Base-by-base conservation (phyloP, 345 rosid genomes). In the Boechera retrofracta region DNA sequence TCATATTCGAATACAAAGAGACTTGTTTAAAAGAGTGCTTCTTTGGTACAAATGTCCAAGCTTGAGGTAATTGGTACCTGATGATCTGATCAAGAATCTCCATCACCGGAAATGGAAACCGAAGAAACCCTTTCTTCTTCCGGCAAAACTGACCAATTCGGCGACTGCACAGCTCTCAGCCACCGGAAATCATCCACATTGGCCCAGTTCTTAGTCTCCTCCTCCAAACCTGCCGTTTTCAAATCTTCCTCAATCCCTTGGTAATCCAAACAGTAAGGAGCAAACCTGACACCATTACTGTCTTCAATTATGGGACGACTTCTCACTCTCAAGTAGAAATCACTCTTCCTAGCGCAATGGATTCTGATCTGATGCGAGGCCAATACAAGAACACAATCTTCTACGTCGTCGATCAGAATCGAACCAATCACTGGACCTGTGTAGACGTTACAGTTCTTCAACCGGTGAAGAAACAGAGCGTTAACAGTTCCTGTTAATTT, bases 241-340 rank as follows among this genome's bases (percentile, higher is more conserved):
- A 94, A 72, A 57, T 94, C 93, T 42, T 83, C 83, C 35, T 83
- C 89, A n/a, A 94, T 83, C 75, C 93, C 97, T 39, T 82, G 66
- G 44, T 92, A 94, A 32, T 77, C 76, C 83, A 94, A 82, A 85
- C 90, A 90, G 65, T 86, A 88, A 1, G 98, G 98, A 6, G 85
- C 91, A 35, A 94, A 92, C 36, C 92, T 86, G 44, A 87, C 86
- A 12, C 80, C 87, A 1, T 69, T 61, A 61, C 94, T 82, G 59
- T 94, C 97, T 85, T 91, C 97, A n/a, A 90, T 77, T 44, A 94
- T 89, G 3, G 97, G 98, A 78, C 93, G 83, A 58, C 97, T 94
- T 81, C 97, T 89, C 64, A 86, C 93, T 72, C 97, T 85, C 78
- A 92, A 36, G 82, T 90, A 92, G 72, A 94, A 94, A 80, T 88